Evolutionary conservation across 129 eudicot species (phyloP), one percentile per base, ranked within the genome.

Genomic region (Artemisia tridentata): DNA sequence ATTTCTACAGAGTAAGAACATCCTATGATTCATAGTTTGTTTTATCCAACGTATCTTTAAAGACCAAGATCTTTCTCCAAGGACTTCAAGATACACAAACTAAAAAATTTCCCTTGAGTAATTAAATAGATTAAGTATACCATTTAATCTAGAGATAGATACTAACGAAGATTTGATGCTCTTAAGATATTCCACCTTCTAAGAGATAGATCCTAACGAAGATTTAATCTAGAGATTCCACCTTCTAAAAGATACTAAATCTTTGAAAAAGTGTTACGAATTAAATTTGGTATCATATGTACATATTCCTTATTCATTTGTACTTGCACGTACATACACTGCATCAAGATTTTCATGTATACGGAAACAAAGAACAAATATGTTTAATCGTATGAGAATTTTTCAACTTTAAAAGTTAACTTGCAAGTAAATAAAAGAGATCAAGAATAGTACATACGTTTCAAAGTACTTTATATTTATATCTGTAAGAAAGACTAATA

Each of bases 301-400:
- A 56, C 75, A 69, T 34, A 54, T 69, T 29, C 50, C 63, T 19
- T 51, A 66, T 38, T 38, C 8, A 45, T 8, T 46, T 58, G 66
- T 67, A 56, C 58, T 67, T 29, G 59, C 73, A 75, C 61, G 74
- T 75, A 57, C 79, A 45, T 27, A 51, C 17, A 54, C 48, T 19
- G 12, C 17, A 47, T 46, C 61, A 75, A 55, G 23, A 65, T 23
- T 15, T 65, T 18, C 67, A 21, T 45, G 18, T 14, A 5, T 38
- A 38, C 43, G 9, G 43, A 38, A 38, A 6, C 11, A 7, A 38
- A 38, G 10, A 7, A 38, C 45, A 7, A 0, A 7, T 38, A 7
- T 38, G 45, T 38, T 34, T 38, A 1, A 38, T 38, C 45, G 11
- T 7, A 38, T 7, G 45, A 38, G 1, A 34, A 6, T 7, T 38